Conservation (phyloP, 495 filamentous ascomycete species). For the Trichoderma orchidacearum region DNA sequence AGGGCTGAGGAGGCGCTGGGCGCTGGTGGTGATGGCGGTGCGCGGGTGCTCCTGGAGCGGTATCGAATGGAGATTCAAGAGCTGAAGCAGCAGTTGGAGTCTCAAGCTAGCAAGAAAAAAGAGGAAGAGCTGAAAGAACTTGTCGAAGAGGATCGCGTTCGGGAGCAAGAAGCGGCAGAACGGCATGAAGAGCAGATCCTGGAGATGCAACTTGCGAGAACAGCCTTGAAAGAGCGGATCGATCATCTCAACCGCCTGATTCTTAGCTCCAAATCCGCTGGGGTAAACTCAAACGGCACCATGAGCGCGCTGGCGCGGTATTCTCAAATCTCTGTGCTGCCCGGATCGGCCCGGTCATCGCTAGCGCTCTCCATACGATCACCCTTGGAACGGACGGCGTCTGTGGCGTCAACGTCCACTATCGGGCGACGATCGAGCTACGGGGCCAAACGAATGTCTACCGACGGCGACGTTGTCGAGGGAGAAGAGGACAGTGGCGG, state of each 20-base stretch:
- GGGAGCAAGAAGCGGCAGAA: conserved; percentile 51
- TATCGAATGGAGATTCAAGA: conserved; percentile 91
- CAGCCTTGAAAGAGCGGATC: conserved; percentile 91
- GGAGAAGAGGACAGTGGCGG: conserved; percentile 65
- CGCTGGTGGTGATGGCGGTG: conserved; percentile 62
- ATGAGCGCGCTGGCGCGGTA: conserved; percentile 55
- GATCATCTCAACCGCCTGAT: conserved; percentile 95
- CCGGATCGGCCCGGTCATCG: conserved; percentile 57
- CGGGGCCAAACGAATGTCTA: conserved; percentile 26
- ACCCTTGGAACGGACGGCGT: conserved; percentile 46
- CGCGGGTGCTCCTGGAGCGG: conserved; percentile 76
- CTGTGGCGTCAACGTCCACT: conserved; percentile 51
- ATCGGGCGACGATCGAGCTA: conserved; percentile 32
- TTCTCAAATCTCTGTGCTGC: conserved; percentile 31
- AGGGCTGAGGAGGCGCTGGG: conserved; percentile 81
- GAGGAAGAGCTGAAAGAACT: conserved; percentile 55
- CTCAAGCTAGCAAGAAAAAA: conserved; percentile 41
- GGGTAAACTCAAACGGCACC: conserved; percentile 68
- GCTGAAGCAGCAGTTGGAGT: conserved; percentile 67
- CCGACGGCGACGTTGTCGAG: conserved; percentile 21
- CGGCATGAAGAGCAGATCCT: conserved; percentile 95
- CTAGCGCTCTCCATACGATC: conserved; percentile 52
- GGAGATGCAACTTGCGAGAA: conserved; percentile 93
- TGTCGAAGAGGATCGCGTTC: conserved; percentile 42
- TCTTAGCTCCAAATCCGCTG: conserved; percentile 84